These are phyloP conservation scores for Potentilla sterilis DNA, from an alignment of 306 rosid genomes.

Conservation along the genomic window DNA sequence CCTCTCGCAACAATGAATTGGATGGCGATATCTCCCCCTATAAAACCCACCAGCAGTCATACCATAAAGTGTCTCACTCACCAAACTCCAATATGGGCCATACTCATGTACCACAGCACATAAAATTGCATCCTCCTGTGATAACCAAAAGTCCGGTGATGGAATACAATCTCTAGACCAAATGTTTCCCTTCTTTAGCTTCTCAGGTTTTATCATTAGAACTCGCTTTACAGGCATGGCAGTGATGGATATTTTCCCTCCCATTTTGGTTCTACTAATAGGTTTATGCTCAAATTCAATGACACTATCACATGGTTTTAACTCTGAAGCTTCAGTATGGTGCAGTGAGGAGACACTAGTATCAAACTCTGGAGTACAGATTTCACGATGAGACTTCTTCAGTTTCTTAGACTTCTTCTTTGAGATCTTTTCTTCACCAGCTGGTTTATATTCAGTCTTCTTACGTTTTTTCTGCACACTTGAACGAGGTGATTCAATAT, in stretches of 20 bases:
- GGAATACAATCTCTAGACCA: slow-evolving; percentile 95
- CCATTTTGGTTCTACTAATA: slow-evolving; percentile 66
- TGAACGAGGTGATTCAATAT: slow-evolving; percentile 52
- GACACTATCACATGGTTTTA: slow-evolving; percentile 47
- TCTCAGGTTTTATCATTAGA: slow-evolving; percentile 78
- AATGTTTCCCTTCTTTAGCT: slow-evolving; percentile 67
- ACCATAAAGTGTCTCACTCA: slow-evolving; percentile 72
- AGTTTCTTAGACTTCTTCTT: slow-evolving; percentile 75
- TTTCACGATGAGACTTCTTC: slow-evolving; percentile 57
- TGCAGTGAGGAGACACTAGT: slow-evolving; percentile 50
- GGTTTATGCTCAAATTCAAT: slow-evolving; percentile 67
- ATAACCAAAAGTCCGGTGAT: slow-evolving; percentile 79
- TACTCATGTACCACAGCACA: slow-evolving; percentile 93
- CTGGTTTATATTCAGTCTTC: slow-evolving; percentile 42
- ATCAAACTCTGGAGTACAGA: slow-evolving; percentile 58
- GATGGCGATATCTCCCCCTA: slow-evolving; percentile 93
- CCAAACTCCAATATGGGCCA: slow-evolving; percentile 90
- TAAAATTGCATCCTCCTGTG: slow-evolving; percentile 90
- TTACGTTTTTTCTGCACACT: slow-evolving; percentile 67
- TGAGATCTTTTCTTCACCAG: slow-evolving; percentile 49
- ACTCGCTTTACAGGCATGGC: slow-evolving; percentile 84
- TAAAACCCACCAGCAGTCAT: slow-evolving; percentile 88
- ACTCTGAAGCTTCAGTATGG: slow-evolving; percentile 52
- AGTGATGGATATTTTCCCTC: slow-evolving; percentile 90
- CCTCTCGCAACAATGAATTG: slow-evolving; percentile 95